Base-by-base conservation (phyloP, 352 stramenopile genomes). In the Phytophthora hibernalis region DNA sequence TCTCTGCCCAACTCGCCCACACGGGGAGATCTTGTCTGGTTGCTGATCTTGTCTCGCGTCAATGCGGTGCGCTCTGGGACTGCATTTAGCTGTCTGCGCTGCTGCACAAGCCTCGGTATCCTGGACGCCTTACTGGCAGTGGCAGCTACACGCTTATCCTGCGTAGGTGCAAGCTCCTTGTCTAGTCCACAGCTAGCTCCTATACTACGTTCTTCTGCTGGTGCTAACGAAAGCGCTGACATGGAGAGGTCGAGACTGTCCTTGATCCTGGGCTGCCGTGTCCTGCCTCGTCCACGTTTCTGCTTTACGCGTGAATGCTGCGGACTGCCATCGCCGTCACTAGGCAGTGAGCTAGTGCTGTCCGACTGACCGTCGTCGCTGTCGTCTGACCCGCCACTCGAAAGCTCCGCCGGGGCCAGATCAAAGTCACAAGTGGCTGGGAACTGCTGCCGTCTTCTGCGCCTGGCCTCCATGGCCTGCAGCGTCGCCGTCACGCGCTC, bases 231-330 rank as follows among this genome's bases (percentile, higher is more conserved):
- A 16, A 16, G 37, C 16, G n/a, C 37, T 43, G 79, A 87, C 76
- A 89, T 87, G 63, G 80, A 91, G 26, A 91, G 58, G 26, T 91
- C 80, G 15, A 91, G 69, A 37, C 83, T 91, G 49, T 90, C 83
- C 53, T 53, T 65, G 3, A 89, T 62, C 47, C 62, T 24, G 9
- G 38, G n/a, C 22, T 30, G 73, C 20, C 12, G 18, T 52, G 48
- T 44, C n/a, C 21, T 74, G 20, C 15, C 12, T 67, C 50, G 43
- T 9, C 31, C 35, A 7, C 26, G 26, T 31, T 31, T 5, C 26
- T 31, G 26, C 26, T 7, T 31, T 31, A 7, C 5, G 0, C 26
- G 5, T 28, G 7, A 5, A 8, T 22, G 45, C 26, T 53, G 48
- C 15, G 28, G 20, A 9, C 5, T n/a, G 33, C 33, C 33, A 43